Evolutionary conservation across 345 rosid genomes (phyloP).

Genomic region (Eucalyptus microcorys): DNA sequence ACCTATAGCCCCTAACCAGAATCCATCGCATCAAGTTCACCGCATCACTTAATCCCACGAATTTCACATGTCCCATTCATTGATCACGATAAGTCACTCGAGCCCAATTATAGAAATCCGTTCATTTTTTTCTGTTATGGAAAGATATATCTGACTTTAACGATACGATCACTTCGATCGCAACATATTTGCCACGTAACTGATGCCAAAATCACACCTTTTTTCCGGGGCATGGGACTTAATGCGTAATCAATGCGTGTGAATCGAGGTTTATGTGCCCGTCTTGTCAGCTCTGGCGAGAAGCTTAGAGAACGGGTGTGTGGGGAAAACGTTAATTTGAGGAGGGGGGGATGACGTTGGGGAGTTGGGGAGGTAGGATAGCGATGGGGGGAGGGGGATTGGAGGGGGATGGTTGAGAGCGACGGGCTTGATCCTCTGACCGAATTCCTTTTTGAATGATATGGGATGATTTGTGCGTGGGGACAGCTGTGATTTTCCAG

Average conservation of each 20-base stretch:
- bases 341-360: neutral
- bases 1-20: neutral
- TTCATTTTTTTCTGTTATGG: too few relatives aligned
- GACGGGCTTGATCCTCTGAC: neutral
- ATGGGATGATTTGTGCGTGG: neutral
- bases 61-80: neutral
- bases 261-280: neutral
- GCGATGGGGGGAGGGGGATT: neutral
- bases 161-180: accelerated
- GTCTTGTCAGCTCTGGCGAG: neutral
- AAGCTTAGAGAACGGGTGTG: neutral
- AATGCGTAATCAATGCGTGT: neutral
- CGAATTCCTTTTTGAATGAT: neutral
- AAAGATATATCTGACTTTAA: neutral
- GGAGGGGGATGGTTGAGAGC: neutral
- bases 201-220: accelerated
- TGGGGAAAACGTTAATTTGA: neutral
- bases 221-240: neutral
- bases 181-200: accelerated
- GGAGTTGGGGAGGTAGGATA: neutral
- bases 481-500: neutral
- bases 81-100: neutral
- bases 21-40: neutral
- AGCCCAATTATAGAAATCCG: neutral
- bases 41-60: neutral